Evolutionary conservation across 108 stramenopile genomes (phyloP).

Genomic region (Fragilariopsis cylindrus): DNA sequence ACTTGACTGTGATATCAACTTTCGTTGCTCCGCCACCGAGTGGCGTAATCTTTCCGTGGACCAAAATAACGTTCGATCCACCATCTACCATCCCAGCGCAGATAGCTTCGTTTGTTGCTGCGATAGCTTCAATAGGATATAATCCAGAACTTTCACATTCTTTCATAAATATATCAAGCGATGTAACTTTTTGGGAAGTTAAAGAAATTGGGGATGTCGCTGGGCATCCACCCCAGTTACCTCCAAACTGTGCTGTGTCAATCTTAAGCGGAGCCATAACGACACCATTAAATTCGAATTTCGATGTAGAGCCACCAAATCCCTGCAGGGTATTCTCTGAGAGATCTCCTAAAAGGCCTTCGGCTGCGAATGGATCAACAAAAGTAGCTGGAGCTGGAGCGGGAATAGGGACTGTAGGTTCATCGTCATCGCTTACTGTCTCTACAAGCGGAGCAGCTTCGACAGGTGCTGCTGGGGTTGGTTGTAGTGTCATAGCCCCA

Average conservation of each 20-base stretch:
- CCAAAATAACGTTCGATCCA: conserved; percentile 60
- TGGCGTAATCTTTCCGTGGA: conserved; percentile 83
- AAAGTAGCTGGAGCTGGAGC: conserved; percentile 45
- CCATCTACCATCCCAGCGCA: conserved; percentile 81
- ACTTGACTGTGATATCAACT: conserved; percentile 80
- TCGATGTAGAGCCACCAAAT: conserved; percentile 42
- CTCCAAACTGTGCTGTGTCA: conserved; percentile 90
- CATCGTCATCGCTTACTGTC: conserved; percentile 51
- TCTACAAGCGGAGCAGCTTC: conserved; percentile 45
- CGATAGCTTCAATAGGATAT: conserved; percentile 86
- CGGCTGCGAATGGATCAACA: conserved; percentile 76
- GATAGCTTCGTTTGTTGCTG: conserved; percentile 86
- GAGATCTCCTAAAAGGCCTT: conserved; percentile 61
- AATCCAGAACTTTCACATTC: conserved; percentile 50
- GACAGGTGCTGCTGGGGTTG: conserved; percentile 28
- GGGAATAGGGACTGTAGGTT: conserved; percentile 36
- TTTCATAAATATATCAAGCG: conserved; percentile 64
- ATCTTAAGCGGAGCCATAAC: conserved; percentile 79
- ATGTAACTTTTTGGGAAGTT: conserved; percentile 39
- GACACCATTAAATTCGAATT: conserved; percentile 77
- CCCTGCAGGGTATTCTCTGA: conserved; percentile 58
- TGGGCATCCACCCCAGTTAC: conserved; percentile 80
- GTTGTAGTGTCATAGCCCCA: conserved; percentile 19
- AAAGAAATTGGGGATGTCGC: conserved; percentile 59
- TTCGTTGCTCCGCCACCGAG: conserved; percentile 46